A percentile compares a stretch with the other conserved stretches of the same genome.
Evolutionary conservation across 495 filamentous ascomycete species (phyloP).

Genomic region (Rostrohypoxylon terebratum): DNA sequence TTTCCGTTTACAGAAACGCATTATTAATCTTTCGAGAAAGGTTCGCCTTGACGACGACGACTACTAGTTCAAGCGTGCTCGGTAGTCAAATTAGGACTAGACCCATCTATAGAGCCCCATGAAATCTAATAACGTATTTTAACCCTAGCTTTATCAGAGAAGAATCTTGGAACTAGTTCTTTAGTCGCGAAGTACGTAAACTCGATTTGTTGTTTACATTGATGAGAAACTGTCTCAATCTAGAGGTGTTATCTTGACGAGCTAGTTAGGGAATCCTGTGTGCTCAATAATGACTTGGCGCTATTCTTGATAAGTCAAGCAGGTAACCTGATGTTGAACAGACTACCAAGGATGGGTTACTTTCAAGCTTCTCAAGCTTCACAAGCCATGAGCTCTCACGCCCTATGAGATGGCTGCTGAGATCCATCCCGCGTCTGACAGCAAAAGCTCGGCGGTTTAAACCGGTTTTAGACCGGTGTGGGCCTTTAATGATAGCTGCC

Average conservation of each 20-base stretch:
- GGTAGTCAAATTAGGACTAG: conserved; percentile 14
- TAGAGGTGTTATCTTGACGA: neutral
- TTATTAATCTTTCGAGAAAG: conserved; percentile 6
- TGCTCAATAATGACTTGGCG: neutral
- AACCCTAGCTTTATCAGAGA: neutral
- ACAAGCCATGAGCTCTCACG: neutral
- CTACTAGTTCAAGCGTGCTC: neutral
- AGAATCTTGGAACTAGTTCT: conserved; percentile 3
- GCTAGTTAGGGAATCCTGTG: neutral
- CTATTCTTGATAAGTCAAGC: neutral
- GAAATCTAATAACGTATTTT: conserved; percentile 1
- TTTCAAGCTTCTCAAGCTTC: conserved; percentile 8
- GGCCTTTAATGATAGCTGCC: conserved; percentile 8
- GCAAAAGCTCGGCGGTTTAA: conserved; percentile 21
- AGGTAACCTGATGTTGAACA: neutral
- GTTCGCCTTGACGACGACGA: neutral
- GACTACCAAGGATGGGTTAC: neutral
- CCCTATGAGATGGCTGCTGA: conserved; percentile 2
- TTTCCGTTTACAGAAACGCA: conserved; percentile 6
- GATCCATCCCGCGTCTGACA: conserved; percentile 23
- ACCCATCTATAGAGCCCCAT: conserved; percentile 1
- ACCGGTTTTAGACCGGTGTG: conserved; percentile 36
- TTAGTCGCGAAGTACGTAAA: neutral
- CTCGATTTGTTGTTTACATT: conserved; percentile 2
- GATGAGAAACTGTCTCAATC: neutral